Conservation (phyloP, 2,329 filamentous ascomycete species). For the Tolypocladium endophyticum region DNA sequence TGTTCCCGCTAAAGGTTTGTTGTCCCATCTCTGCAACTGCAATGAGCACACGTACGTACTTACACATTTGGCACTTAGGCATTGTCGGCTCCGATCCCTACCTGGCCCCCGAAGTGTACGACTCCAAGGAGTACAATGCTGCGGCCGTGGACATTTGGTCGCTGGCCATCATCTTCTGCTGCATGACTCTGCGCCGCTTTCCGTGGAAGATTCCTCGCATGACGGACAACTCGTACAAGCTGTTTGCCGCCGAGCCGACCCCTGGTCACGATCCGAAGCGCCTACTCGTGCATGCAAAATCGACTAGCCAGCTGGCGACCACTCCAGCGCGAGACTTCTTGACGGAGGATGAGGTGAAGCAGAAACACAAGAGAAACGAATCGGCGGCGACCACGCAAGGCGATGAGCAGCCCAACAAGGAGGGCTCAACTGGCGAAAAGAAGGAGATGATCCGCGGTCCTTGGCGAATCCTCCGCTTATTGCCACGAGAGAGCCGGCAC, state of each 20-base stretch:
- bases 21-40: background rate
- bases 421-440: conserved; percentile 31
- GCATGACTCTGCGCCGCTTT: conserved; percentile 91
- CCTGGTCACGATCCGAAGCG: conserved; percentile 55
- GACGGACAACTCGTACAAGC: conserved; percentile 87
- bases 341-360: conserved; percentile 19
- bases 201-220: conserved; percentile 93
- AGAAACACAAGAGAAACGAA: conserved; percentile 4
- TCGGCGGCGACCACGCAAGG: conserved; percentile 2
- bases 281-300: conserved; percentile 34
- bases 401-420: conserved; percentile 4
- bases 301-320: conserved; percentile 31
- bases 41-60: background rate
- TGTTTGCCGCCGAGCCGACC: conserved; percentile 80
- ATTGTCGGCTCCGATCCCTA: conserved; percentile 85
- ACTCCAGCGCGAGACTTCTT: conserved; percentile 28
- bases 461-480: conserved; percentile 75
- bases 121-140: conserved; percentile 85
- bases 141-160: conserved; percentile 96
- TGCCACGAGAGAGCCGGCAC: conserved; percentile 81
- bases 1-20: conserved; percentile 26
- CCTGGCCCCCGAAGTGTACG: conserved; percentile 92
- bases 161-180: conserved; percentile 95
- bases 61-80: conserved; percentile 22
- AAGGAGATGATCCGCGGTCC: conserved; percentile 83